Conservation (phyloP, 257 asterid genomes). For the Capsicum pubescens region DNA sequence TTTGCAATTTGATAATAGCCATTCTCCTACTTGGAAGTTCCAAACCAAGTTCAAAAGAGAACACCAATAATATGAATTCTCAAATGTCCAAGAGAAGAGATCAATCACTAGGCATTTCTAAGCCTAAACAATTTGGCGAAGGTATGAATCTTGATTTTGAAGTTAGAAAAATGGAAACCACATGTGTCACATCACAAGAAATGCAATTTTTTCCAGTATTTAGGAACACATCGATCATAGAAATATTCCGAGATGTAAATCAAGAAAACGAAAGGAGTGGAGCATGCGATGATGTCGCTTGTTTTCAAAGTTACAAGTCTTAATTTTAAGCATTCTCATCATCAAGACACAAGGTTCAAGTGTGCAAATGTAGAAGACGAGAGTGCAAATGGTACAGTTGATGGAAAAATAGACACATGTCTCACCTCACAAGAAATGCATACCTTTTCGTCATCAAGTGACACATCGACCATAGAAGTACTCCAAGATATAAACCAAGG, state of each 20-base stretch:
- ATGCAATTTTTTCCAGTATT: not conserved
- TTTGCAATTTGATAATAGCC: slow-evolving; percentile 64
- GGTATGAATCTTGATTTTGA: not conserved
- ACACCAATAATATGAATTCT: slow-evolving; percentile 20
- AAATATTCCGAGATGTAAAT: not conserved
- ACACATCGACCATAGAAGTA: not conserved
- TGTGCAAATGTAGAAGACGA: too few relatives aligned
- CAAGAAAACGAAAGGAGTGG: too few relatives aligned
- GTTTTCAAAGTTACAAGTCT: not conserved
- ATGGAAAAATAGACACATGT: not conserved
- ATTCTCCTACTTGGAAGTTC: slow-evolving; percentile 52
- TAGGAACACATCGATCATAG: not conserved
- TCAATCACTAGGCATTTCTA: not conserved
- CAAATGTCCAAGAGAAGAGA: not conserved
- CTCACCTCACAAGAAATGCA: not conserved
- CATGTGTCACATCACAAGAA: not conserved
- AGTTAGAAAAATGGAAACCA: not conserved
- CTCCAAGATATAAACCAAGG: not conserved
- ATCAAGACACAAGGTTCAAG: too few relatives aligned
- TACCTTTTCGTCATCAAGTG: not conserved
- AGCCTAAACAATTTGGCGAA: not conserved
- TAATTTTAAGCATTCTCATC: not conserved
- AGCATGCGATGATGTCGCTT: too few relatives aligned
- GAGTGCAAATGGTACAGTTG: too few relatives aligned
- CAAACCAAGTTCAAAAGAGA: slow-evolving; percentile 34